A percentile compares a stretch with the other conserved stretches of the same genome.
Evolutionary conservation across 768 basidiomycete genomes (phyloP).

Genomic region (Lentinula aciculospora): DNA sequence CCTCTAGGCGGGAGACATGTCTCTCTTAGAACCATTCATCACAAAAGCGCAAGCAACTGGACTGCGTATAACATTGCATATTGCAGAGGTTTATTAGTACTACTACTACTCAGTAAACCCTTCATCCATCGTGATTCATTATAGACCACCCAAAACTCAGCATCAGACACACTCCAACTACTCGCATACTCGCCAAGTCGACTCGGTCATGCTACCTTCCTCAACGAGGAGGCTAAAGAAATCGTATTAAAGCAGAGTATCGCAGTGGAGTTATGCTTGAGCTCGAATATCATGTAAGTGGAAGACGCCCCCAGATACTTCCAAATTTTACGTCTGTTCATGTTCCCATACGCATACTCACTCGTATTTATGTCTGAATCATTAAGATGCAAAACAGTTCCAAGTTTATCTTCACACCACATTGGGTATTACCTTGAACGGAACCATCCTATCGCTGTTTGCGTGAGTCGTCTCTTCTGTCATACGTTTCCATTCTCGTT

Average conservation of each 20-base stretch:
- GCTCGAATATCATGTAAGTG: constrained; percentile 68
- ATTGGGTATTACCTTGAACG: constrained; percentile 58
- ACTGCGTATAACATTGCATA: constrained; percentile 72
- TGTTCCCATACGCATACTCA: too few relatives aligned
- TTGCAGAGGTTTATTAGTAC: constrained; percentile 85
- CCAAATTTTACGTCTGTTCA: too few relatives aligned
- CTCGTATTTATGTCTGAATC: too few relatives aligned
- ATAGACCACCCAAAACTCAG: constrained; percentile 31
- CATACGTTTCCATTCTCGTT: too few relatives aligned
- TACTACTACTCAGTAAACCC: too few relatives aligned
- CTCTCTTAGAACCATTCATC: constrained; percentile 45
- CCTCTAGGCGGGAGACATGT: constrained; percentile 46
- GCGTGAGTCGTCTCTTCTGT: constrained; percentile 40
- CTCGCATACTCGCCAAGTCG: constrained; percentile 61
- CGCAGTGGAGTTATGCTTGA: constrained; percentile 77
- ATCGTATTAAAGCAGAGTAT: constrained; percentile 46
- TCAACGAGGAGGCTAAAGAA: constrained; percentile 52
- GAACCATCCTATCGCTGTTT: constrained; percentile 69
- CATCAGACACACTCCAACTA: constrained; percentile 42
- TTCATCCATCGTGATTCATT: background rate
- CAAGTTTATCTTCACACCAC: constrained; percentile 63
- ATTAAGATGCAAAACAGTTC: constrained; percentile 68
- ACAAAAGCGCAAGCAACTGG: constrained; percentile 51
- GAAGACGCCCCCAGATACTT: too few relatives aligned
- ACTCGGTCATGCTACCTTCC: constrained; percentile 79